These are phyloP conservation scores for Penicillium riverlandense DNA, from an alignment of 495 filamentous ascomycete species.

Conservation along the genomic window DNA sequence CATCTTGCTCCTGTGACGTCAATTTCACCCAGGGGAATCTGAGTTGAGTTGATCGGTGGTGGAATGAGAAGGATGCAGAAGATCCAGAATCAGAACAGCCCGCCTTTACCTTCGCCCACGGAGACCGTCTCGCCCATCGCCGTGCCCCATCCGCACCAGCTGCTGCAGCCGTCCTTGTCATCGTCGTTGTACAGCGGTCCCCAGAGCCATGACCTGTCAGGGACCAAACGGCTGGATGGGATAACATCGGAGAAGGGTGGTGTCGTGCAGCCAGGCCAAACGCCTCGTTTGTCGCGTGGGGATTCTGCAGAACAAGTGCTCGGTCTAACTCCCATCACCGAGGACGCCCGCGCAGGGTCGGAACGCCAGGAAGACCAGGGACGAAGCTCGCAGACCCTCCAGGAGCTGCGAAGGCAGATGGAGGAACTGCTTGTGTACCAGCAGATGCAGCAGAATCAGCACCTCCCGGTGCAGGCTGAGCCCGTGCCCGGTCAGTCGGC, in stretches of 20 bases:
- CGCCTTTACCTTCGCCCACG: conserved; percentile 38
- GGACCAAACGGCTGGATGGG: conserved; percentile 11
- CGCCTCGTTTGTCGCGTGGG: conserved; percentile 18
- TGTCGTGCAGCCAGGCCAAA: conserved; percentile 5
- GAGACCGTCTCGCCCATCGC: conserved; percentile 28
- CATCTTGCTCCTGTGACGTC: conserved; percentile 23
- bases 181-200: conserved; percentile 11
- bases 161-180: conserved; percentile 20
- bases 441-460: conserved; percentile 34
- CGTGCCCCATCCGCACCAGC: conserved; percentile 20
- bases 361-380: conserved; percentile 27
- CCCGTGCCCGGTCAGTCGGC: conserved; percentile 5
- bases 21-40: conserved; percentile 27
- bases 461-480: conserved; percentile 13
- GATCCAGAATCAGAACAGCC: conserved; percentile 31
- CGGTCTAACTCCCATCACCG: conserved; percentile 15
- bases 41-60: conserved; percentile 27
- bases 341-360: conserved; percentile 19
- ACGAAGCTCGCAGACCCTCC: conserved; percentile 32
- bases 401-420: conserved; percentile 39
- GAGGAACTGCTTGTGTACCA: conserved; percentile 41
- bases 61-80: conserved; percentile 34
- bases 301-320: conserved; percentile 14
- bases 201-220: conserved; percentile 9
- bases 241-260: conserved; percentile 12